phyloP scores from a whole-genome alignment of 495 filamentous ascomycete species.

The Hypoxylon crocopeplum region DNA sequence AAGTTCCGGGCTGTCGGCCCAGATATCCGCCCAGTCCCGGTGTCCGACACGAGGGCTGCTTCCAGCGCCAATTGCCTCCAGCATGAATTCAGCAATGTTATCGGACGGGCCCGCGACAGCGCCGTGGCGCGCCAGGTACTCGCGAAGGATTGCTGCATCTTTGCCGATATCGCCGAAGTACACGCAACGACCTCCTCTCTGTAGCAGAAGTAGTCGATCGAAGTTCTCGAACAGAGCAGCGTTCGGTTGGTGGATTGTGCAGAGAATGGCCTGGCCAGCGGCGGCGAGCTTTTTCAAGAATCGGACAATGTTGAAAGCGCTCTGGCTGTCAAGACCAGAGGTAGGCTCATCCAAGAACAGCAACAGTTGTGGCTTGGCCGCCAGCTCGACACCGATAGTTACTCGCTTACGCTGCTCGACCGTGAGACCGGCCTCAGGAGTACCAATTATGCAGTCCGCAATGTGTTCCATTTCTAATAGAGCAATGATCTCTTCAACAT shows the following conservation, averaged over 20 bases:
- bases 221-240: constrained; percentile 84
- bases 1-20: constrained; percentile 73
- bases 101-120: constrained; percentile 62
- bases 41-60: constrained; percentile 73
- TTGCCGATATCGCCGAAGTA: constrained; percentile 71
- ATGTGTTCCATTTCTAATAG: constrained; percentile 84
- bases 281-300: constrained; percentile 85
- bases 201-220: constrained; percentile 72
- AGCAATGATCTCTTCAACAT: constrained; percentile 82
- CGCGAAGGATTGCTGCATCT: constrained; percentile 54
- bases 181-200: constrained; percentile 72
- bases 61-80: constrained; percentile 85
- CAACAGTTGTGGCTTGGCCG: constrained; percentile 82
- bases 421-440: constrained; percentile 76
- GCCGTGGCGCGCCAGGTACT: constrained; percentile 60
- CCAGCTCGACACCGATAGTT: constrained; percentile 88
- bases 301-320: constrained; percentile 86
- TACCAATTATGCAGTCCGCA: constrained; percentile 84
- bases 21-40: constrained; percentile 82
- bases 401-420: constrained; percentile 92
- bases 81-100: constrained; percentile 87
- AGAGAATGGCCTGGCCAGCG: constrained; percentile 86
- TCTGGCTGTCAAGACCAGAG: constrained; percentile 83
- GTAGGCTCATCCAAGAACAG: constrained; percentile 94
- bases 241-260: constrained; percentile 92